Evolutionary conservation across 2,329 filamentous ascomycete species (phyloP), one percentile per base, ranked within the genome.

Genomic region (Cercospora sp.): DNA sequence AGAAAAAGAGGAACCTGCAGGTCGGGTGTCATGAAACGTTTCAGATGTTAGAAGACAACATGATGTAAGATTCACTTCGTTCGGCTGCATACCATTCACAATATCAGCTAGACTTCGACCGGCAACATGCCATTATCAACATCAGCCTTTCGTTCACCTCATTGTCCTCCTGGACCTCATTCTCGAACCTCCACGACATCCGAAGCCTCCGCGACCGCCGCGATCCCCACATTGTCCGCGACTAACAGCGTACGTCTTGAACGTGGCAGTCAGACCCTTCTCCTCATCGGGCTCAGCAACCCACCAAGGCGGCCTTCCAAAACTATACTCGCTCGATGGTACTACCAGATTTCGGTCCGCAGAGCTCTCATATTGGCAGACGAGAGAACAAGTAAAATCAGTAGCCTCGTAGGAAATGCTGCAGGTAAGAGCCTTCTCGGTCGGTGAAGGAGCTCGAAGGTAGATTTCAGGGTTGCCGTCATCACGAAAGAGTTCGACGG

Each of bases 241-340:
- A 33, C 45, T 33, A 18, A 63, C 61, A 5, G 61, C 61, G 28
- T 36, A 63, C 2, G 61, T 63, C 61, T 55, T 36, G 48, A 55
- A 63, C 16, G 60, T 62, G 60, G 23, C 40, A 16, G 31, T 62
- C 36, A 33, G 9, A 23, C 12, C 18, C 10, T 51, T 31, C n/a
- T 28, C 45, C 40, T 63, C 45, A 8, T 31, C n/a, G 7, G 45
- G 61, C n/a, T 48, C 61, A 12, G 23, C 28, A 16, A 55, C 18
- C 30, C n/a, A 51, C 60, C 55, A 36, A 26, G 55, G 60, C 8
- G 40, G 42, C 60, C 20, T 55, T 20, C 36, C 40, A 12, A 55
- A 9, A 6, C 20, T 40, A 13, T 12, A 28, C n/a, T 10, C 6
- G 23, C 20, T n/a, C 18, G 2, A 5, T 20, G 45, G 61, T 26